These are phyloP conservation scores for Suillus brevipes DNA, from an alignment of 768 basidiomycete genomes.

Conservation along the genomic window DNA sequence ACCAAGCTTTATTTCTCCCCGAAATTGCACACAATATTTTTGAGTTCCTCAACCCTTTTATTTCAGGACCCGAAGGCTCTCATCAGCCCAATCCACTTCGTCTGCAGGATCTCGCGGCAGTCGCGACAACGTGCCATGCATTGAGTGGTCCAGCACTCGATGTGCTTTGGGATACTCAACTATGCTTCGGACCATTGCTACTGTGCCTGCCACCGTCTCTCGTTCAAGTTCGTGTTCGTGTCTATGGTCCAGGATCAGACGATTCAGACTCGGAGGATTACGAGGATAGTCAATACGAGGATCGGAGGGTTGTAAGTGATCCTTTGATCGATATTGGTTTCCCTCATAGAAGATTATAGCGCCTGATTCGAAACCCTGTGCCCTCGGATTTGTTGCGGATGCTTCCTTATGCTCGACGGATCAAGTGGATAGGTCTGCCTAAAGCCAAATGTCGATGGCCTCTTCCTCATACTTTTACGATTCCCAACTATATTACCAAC, in stretches of 20 bases:
- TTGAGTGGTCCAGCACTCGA: conserved; percentile 11
- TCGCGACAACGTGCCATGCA: conserved; percentile 10
- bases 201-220: conserved; percentile 1
- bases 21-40: conserved; percentile 1
- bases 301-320: neutral
- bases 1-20: neutral
- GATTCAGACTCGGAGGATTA: neutral
- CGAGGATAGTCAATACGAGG: neutral
- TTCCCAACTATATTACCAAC: neutral
- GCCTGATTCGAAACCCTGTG: neutral
- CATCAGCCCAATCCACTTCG: neutral
- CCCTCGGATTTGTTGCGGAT: neutral
- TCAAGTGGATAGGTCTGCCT: neutral
- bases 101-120: conserved; percentile 7
- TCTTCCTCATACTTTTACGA: neutral
- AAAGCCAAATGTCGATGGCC: neutral
- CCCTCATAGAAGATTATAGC: neutral
- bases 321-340: neutral
- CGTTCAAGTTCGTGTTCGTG: neutral
- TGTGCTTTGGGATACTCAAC: conserved; percentile 9
- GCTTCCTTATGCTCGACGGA: neutral
- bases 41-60: neutral
- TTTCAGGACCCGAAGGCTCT: neutral
- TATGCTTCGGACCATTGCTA: conserved; percentile 6
- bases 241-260: neutral